Conservation (phyloP, 768 basidiomycete genomes). For the Mycena venus region DNA sequence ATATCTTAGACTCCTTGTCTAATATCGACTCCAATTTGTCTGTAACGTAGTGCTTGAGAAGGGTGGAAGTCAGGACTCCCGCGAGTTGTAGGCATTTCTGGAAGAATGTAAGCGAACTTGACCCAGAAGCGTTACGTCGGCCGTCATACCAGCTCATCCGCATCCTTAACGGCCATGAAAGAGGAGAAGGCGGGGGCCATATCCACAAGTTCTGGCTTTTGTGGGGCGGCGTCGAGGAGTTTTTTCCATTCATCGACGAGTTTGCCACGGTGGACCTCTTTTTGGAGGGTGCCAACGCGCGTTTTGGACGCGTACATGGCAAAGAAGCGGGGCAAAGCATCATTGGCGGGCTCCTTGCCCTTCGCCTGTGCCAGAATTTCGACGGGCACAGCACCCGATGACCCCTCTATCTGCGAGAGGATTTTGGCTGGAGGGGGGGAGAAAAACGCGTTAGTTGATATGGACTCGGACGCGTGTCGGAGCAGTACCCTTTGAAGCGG, state of each 20-base stretch:
- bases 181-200: slow-evolving; percentile 82
- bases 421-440: slow-evolving; percentile 76
- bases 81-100: slow-evolving; percentile 87
- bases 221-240: slow-evolving; percentile 63
- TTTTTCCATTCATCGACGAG: slow-evolving; percentile 89
- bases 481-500: slow-evolving; percentile 85
- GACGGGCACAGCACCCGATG: slow-evolving; percentile 69
- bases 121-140: slow-evolving; percentile 21
- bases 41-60: slow-evolving; percentile 88
- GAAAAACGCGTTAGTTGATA: slow-evolving; percentile 1
- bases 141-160: slow-evolving; percentile 85
- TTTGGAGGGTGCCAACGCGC: slow-evolving; percentile 81
- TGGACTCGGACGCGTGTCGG: slow-evolving; percentile 23
- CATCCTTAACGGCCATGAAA: slow-evolving; percentile 90
- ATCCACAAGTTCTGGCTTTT: slow-evolving; percentile 83
- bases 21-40: slow-evolving; percentile 91
- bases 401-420: slow-evolving; percentile 79
- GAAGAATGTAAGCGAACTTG: background rate
- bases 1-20: slow-evolving; percentile 91
- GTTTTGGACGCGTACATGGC: slow-evolving; percentile 70
- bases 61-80: slow-evolving; percentile 83
- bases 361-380: slow-evolving; percentile 86
- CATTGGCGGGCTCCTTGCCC: slow-evolving; percentile 81
- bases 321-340: slow-evolving; percentile 79
- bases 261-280: slow-evolving; percentile 90